Base-by-base conservation (phyloP, 2,329 filamentous ascomycete genomes). In the Cladophialophora exuberans region DNA sequence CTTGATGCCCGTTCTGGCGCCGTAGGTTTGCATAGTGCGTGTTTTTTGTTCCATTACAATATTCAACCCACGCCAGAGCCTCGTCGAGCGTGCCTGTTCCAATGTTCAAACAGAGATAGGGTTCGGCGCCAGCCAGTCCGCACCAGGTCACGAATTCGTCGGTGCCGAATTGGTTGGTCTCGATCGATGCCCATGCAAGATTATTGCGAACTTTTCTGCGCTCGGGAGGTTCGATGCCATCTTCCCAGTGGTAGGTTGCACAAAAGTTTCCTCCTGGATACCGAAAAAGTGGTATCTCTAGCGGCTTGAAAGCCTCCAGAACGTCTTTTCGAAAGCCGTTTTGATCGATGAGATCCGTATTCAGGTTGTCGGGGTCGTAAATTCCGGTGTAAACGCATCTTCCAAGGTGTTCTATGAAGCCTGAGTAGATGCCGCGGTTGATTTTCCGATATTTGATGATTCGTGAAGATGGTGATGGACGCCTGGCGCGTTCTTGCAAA, bases 401-500 rank as follows among this genome's bases (percentile, higher is more conserved):
- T 65, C 89, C 89, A 89, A 94, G 94, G 72, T 94, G 90, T 88
- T 94, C 89, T 56, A 86, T 90, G 72, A 94, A 94, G 9, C 89
- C 89, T 52, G 87, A 86, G 79, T 93, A 94, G 65, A 88, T 89
- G 67, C 89, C 89, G 57, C 88, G 83, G 66, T 91, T 85, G 66
- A 94, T 90, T 68, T 85, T 85, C n/a, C n/a, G n/a, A n/a, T n/a
- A n/a, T n/a, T n/a, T n/a, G n/a, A n/a, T n/a, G n/a, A n/a, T n/a
- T n/a, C n/a, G n/a, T n/a, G n/a, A n/a, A n/a, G n/a, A n/a, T n/a
- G n/a, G n/a, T n/a, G n/a, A n/a, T n/a, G n/a, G n/a, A n/a, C n/a
- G n/a, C n/a, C n/a, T n/a, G n/a, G n/a, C n/a, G n/a, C n/a, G n/a
- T n/a, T n/a, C n/a, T n/a, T n/a, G n/a, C n/a, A n/a, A n/a, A n/a